These are phyloP conservation scores for Tilletia indica DNA, from an alignment of 1,284 basidiomycete species.

Conservation along the genomic window DNA sequence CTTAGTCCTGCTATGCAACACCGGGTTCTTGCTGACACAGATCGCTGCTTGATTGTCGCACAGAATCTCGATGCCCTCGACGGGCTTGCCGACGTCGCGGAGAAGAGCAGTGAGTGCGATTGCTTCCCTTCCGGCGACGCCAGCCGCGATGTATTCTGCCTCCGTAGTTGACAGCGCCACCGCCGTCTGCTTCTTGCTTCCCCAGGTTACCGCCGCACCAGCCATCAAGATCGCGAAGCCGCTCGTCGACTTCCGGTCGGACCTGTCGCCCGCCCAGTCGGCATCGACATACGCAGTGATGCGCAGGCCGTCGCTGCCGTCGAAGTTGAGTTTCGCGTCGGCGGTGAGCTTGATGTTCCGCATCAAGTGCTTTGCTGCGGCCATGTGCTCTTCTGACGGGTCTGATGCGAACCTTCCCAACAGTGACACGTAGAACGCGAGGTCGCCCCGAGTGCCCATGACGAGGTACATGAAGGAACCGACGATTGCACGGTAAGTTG, in stretches of 20 bases:
- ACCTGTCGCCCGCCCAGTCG: constrained; percentile 23
- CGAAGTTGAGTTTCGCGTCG: constrained; percentile 44
- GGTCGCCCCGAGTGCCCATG: constrained; percentile 58
- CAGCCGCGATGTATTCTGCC: constrained; percentile 3
- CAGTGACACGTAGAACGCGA: constrained; percentile 57
- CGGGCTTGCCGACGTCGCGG: not conserved
- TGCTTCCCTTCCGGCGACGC: not conserved
- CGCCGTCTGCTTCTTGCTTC: not conserved
- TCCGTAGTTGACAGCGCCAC: constrained; percentile 2
- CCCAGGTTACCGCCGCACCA: constrained; percentile 8
- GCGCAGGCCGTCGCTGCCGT: not conserved
- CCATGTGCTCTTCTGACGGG: constrained; percentile 57
- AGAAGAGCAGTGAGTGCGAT: not conserved
- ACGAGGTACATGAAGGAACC: constrained; percentile 59
- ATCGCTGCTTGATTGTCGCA: constrained; percentile 8
- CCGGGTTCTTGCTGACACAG: not conserved
- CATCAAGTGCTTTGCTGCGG: constrained; percentile 57
- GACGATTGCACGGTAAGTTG: constrained; percentile 29
- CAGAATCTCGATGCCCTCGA: not conserved
- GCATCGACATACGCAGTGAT: constrained; percentile 17
- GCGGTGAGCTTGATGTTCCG: constrained; percentile 62
- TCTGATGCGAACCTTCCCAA: constrained; percentile 51
- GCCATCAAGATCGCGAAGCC: not conserved
- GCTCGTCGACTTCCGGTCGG: not conserved
- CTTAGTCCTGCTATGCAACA: not conserved